Percentiles rank a stretch among this genome's conserved stretches.
phyloP scores from a whole-genome alignment of 1,139 yeast species.

The Hyphopichia pseudoburtonii region DNA sequence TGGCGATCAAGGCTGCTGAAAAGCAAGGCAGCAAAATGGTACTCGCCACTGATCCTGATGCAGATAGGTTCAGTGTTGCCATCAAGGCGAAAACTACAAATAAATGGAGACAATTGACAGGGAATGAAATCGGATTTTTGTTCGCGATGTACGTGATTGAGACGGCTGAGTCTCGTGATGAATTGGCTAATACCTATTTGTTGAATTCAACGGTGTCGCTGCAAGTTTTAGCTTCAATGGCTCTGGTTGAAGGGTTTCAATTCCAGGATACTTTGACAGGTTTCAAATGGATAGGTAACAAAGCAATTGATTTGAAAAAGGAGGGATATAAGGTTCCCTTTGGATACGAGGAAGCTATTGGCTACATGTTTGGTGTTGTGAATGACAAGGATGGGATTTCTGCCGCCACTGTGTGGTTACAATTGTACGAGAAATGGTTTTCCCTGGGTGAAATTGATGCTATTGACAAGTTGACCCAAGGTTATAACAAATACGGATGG shows the following conservation, averaged over 20 bases:
- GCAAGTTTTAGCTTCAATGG: constrained; percentile 73
- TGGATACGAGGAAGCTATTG: constrained; percentile 95
- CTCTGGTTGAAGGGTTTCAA: constrained; percentile 57
- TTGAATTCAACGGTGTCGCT: constrained; percentile 91
- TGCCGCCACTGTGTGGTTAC: constrained; percentile 78
- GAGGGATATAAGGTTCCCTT: constrained; percentile 75
- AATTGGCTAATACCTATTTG: constrained; percentile 50
- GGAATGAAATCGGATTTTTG: constrained; percentile 85
- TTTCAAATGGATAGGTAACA: constrained; percentile 96
- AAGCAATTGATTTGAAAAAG: constrained; percentile 68
- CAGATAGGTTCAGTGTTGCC: constrained; percentile 84
- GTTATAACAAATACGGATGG: constrained; percentile 70
- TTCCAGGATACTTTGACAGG: constrained; percentile 88
- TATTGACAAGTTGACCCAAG: constrained; percentile 51
- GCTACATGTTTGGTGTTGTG: constrained; percentile 84
- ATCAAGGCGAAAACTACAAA: constrained; percentile 46
- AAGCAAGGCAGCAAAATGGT: constrained; percentile 50
- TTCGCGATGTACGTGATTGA: constrained; percentile 69
- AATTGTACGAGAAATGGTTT: constrained; percentile 59
- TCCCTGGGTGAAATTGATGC: constrained; percentile 31
- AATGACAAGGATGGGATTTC: constrained; percentile 93
- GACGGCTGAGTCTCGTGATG: constrained; percentile 25
- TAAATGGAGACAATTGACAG: constrained; percentile 78
- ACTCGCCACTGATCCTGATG: constrained; percentile 94
- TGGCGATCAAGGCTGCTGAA: constrained; percentile 64